A percentile compares a stretch with the other conserved stretches of the same genome.
phyloP scores from a whole-genome alignment of 306 rosid species.

The Ormosia semicastrata region DNA sequence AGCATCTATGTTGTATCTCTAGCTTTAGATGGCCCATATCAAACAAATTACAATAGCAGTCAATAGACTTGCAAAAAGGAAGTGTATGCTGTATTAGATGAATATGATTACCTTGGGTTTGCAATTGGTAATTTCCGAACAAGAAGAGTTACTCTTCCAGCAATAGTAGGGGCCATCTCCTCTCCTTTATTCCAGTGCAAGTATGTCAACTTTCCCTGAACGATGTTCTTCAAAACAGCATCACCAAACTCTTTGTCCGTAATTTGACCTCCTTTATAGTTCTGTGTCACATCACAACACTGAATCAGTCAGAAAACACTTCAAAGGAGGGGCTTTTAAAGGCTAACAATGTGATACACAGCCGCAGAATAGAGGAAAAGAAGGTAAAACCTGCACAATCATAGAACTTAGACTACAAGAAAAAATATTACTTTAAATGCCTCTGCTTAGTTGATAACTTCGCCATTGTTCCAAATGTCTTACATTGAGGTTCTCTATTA shows the following conservation, averaged over 20 bases:
- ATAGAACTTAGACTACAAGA: slow-evolving; percentile 15
- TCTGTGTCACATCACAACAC: slow-evolving; percentile 52
- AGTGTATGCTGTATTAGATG: neutral
- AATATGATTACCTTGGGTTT: slow-evolving; percentile 58
- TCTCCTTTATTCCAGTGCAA: slow-evolving; percentile 81
- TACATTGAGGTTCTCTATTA: neutral
- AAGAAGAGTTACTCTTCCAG: slow-evolving; percentile 69
- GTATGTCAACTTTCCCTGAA: slow-evolving; percentile 72
- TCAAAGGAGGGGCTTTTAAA: slow-evolving; percentile 4
- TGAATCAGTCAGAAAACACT: slow-evolving; percentile 18
- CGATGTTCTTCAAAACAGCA: slow-evolving; percentile 55
- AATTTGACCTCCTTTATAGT: slow-evolving; percentile 58
- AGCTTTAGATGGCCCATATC: slow-evolving; percentile 15
- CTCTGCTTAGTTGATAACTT: slow-evolving; percentile 7
- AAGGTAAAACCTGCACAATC: neutral
- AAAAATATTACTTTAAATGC: neutral
- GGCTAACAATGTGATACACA: neutral
- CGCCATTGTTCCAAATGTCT: neutral
- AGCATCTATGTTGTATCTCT: neutral
- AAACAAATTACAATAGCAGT: slow-evolving; percentile 10
- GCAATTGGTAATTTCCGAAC: slow-evolving; percentile 71
- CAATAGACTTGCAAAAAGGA: slow-evolving; percentile 15
- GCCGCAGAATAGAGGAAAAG: neutral
- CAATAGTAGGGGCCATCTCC: slow-evolving; percentile 81
- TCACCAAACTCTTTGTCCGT: slow-evolving; percentile 46